phyloP scores from a whole-genome alignment of 2,329 filamentous ascomycete species.

The Aspergillus brunneoviolaceus region DNA sequence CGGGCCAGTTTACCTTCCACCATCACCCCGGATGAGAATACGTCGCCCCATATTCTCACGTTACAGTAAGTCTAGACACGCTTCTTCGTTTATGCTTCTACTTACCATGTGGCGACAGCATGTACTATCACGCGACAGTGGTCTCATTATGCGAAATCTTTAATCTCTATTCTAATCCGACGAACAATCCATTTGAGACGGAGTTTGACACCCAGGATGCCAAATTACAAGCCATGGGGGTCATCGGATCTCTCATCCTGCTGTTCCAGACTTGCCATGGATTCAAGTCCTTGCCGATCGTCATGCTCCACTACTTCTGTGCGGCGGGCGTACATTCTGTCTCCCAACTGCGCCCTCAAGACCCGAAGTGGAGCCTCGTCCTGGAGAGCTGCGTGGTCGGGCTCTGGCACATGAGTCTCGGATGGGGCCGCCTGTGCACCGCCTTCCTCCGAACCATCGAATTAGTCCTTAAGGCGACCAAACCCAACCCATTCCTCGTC shows the following conservation, averaged over 20 bases:
- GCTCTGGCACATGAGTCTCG: slow-evolving; percentile 27
- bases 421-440: slow-evolving; percentile 25
- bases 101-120: slow-evolving; percentile 11
- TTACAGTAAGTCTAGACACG: slow-evolving; percentile 16
- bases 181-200: neutral
- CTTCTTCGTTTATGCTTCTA: neutral
- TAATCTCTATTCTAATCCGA: slow-evolving; percentile 8
- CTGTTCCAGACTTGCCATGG: slow-evolving; percentile 22
- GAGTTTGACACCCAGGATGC: slow-evolving; percentile 12
- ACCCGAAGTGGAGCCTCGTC: slow-evolving; percentile 23
- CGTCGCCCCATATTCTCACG: slow-evolving; percentile 20
- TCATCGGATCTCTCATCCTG: slow-evolving; percentile 22
- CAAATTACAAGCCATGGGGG: slow-evolving; percentile 17
- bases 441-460: slow-evolving; percentile 26
- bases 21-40: slow-evolving; percentile 16
- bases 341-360: slow-evolving; percentile 13
- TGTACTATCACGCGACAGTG: slow-evolving; percentile 22
- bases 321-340: slow-evolving; percentile 22
- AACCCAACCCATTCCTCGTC: slow-evolving; percentile 14
- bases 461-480: slow-evolving; percentile 17
- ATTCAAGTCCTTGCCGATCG: slow-evolving; percentile 25
- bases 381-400: slow-evolving; percentile 25
- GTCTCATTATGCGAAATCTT: slow-evolving; percentile 18
- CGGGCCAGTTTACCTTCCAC: slow-evolving; percentile 13
- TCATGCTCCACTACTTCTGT: slow-evolving; percentile 28